Percentiles rank a stretch among this genome's conserved stretches.
Evolutionary conservation across 768 basidiomycete genomes (phyloP).

Genomic region (Tubosaeta sp.): DNA sequence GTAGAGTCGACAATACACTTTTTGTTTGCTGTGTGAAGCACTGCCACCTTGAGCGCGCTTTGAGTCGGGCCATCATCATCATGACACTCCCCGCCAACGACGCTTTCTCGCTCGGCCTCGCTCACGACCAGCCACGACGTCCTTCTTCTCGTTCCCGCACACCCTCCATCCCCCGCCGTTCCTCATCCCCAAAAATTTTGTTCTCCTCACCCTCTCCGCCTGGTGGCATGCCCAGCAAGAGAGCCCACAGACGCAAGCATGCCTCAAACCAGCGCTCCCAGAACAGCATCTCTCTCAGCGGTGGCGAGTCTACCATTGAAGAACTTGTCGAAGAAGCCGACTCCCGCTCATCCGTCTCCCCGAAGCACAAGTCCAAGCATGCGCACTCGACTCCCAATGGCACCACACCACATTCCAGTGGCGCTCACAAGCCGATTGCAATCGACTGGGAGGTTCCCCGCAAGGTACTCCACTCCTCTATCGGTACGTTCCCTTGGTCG

Average conservation of each 20-base stretch:
- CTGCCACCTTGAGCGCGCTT: conserved; percentile 11
- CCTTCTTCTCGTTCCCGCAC: conserved; percentile 22
- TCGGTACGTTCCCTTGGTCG: conserved; percentile 52
- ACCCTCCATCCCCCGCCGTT: conserved; percentile 33
- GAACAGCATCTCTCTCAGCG: conserved; percentile 4
- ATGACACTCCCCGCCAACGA: conserved; percentile 35
- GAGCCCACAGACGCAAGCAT: conserved; percentile 19
- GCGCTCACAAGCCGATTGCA: conserved; percentile 9
- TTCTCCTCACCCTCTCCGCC: conserved; percentile 27
- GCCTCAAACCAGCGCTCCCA: conserved; percentile 25
- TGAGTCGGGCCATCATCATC: background rate
- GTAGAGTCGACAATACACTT: conserved; percentile 27
- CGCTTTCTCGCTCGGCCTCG: conserved; percentile 33
- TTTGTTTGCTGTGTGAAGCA: conserved; percentile 1
- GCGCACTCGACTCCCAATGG: conserved; percentile 9
- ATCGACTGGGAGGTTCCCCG: conserved; percentile 89
- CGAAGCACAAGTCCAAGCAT: conserved; percentile 17
- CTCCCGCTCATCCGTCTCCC: conserved; percentile 9
- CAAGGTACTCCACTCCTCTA: conserved; percentile 83
- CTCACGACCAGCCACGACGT: conserved; percentile 33
- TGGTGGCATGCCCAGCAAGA: conserved; percentile 37
- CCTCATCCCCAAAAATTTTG: conserved; percentile 45
- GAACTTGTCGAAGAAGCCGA: conserved; percentile 24
- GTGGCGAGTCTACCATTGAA: conserved; percentile 18
- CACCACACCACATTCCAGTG: conserved; percentile 1